These are phyloP conservation scores for Spinacia oleracea DNA, from an alignment of 179 eudicot genomes.

Conservation along the genomic window DNA sequence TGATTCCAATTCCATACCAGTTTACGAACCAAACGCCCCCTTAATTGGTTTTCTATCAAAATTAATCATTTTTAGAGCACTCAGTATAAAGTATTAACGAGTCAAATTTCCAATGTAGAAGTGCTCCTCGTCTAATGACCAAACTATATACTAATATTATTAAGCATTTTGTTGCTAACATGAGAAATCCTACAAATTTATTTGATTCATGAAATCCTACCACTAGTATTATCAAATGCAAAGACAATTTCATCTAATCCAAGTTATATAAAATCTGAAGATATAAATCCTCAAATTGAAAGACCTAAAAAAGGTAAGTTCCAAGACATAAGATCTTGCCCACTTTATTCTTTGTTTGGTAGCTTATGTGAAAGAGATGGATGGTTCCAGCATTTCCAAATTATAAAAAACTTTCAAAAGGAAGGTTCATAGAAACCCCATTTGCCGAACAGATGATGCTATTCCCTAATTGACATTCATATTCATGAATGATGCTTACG, in stretches of 20 bases:
- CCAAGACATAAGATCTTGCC: constrained; percentile 1
- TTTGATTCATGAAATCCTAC: too few species aligned
- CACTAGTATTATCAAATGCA: neutral
- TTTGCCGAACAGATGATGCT: constrained; percentile 7
- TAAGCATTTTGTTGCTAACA: neutral
- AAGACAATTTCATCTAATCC: neutral
- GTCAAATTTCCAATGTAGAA: too few species aligned
- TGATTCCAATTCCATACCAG: too few species aligned
- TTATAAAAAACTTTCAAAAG: constrained; percentile 14
- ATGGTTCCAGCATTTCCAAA: constrained; percentile 13
- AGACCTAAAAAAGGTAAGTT: neutral
- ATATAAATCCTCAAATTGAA: neutral
- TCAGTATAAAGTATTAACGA: too few species aligned
- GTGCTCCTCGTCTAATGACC: too few species aligned
- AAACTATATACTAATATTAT: too few species aligned
- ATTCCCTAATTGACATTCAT: neutral
- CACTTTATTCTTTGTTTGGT: neutral
- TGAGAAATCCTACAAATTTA: neutral
- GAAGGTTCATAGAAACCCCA: constrained; percentile 51
- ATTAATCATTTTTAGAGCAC: too few species aligned
- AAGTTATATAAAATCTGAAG: neutral
- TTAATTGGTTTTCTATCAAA: too few species aligned
- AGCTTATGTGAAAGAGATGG: constrained; percentile 4
- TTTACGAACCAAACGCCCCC: too few species aligned
- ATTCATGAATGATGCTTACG: constrained; percentile 28